phyloP scores from a whole-genome alignment of 225 moss, liverwort and hornwort genomes.

The Marchantia paleacea region DNA sequence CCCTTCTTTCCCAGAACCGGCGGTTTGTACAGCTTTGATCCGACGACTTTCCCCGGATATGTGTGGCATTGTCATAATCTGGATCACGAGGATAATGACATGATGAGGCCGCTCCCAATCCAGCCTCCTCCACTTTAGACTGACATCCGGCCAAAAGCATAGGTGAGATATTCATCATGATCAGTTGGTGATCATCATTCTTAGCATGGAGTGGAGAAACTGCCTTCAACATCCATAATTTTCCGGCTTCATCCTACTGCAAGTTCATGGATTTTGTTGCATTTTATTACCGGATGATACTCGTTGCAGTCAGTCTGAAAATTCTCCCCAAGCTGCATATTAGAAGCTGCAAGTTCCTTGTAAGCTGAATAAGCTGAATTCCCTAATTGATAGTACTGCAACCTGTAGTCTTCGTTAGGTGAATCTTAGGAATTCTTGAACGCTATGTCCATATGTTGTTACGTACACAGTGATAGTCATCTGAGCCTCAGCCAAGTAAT shows the following conservation, averaged over 20 bases:
- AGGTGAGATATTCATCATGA: neutral
- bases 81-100: conserved; percentile 67
- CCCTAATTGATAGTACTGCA: no score
- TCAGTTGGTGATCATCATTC: neutral
- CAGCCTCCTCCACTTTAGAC: neutral
- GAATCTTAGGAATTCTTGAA: no score
- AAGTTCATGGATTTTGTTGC: neutral
- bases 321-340: no score
- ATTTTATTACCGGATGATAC: neutral
- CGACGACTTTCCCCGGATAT: conserved; percentile 19
- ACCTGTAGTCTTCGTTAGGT: no score
- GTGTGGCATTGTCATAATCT: conserved; percentile 29
- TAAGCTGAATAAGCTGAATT: no score
- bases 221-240: neutral
- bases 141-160: no score
- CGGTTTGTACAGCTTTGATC: conserved; percentile 28
- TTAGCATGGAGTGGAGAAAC: neutral
- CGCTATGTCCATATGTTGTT: no score
- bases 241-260: neutral
- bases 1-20: conserved; percentile 40
- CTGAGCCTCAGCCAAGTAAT: no score
- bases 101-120: conserved; percentile 47
- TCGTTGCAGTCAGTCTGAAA: no score
- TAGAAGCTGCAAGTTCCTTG: no score
- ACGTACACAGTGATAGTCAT: no score